phyloP scores from a whole-genome alignment of 208 protist genomes.

The Leishmania braziliensis region DNA sequence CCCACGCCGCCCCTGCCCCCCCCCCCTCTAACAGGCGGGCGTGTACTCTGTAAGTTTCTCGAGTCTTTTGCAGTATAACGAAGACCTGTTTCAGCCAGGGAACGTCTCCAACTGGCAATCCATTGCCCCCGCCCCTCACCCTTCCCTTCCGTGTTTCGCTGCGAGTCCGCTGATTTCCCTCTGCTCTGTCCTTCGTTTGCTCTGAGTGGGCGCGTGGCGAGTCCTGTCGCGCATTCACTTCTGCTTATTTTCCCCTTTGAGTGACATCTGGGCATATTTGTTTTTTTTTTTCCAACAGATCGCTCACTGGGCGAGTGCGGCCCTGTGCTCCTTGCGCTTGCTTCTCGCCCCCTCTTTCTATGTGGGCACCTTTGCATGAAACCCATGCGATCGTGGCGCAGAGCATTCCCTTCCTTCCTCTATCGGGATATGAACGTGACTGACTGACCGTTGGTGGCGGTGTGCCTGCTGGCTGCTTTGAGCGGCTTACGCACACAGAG shows the following conservation, averaged over 20 bases:
- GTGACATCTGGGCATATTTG: not conserved
- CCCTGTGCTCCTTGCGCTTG: not conserved
- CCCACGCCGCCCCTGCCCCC: not conserved
- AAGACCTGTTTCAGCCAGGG: not conserved
- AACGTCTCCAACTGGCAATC: not conserved
- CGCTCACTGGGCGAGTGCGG: not conserved
- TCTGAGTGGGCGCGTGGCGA: not conserved
- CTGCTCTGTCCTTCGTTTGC: not conserved
- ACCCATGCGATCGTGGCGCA: not conserved
- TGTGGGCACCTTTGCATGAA: too few relatives aligned
- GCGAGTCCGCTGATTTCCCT: not conserved
- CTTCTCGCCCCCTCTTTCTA: too few relatives aligned
- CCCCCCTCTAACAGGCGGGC: not conserved
- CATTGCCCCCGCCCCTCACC: not conserved
- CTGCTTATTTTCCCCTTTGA: not conserved
- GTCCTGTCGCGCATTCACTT: not conserved
- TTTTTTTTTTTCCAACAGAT: not conserved
- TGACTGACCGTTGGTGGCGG: not conserved
- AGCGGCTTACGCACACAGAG: not conserved
- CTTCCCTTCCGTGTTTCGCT: not conserved
- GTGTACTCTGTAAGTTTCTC: not conserved
- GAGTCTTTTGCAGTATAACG: not conserved
- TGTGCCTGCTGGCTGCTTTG: not conserved
- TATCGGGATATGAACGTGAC: not conserved
- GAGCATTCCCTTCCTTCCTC: not conserved